Conservation (phyloP, 2,329 filamentous ascomycete genomes). For the Lecanicillium sp. region DNA sequence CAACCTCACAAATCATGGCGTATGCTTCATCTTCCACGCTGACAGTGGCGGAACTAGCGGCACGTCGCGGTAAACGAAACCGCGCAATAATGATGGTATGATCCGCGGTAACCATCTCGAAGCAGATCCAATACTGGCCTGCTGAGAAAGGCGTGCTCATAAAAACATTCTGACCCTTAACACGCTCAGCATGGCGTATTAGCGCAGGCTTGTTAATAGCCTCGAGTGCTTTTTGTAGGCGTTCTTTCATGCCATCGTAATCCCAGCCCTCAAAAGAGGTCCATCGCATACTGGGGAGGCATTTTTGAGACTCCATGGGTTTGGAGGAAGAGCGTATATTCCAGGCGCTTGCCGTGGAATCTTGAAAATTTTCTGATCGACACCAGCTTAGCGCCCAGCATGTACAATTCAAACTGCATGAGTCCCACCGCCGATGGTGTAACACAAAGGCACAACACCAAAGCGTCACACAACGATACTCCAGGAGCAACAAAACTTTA, state of each 20-base stretch:
- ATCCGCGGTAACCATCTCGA: conserved; percentile 17
- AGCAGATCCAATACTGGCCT: conserved; percentile 19
- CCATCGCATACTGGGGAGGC: conserved; percentile 8
- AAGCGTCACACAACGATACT: no score
- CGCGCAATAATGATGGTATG: conserved; percentile 15
- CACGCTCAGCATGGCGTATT: conserved; percentile 13
- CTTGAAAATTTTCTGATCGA: no score
- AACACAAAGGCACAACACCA: no score
- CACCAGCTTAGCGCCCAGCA: no score
- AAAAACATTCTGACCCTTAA: conserved; percentile 15
- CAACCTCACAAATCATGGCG: conserved; percentile 13
- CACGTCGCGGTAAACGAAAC: conserved; percentile 16
- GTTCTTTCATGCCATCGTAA: conserved; percentile 16
- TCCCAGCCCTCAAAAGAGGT: conserved; percentile 14
- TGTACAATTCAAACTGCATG: no score
- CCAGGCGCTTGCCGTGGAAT: no score
- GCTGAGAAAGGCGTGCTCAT: conserved; percentile 21
- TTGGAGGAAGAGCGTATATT: no score
- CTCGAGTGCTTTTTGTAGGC: conserved; percentile 8
- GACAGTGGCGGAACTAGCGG: conserved; percentile 7
- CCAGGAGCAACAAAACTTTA: no score
- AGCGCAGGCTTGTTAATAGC: conserved; percentile 13
- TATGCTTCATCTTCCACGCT: conserved; percentile 11
- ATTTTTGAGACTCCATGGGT: no score
- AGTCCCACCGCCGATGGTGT: no score